A percentile compares a stretch with the other conserved stretches of the same genome.
Conservation (phyloP, 345 rosid genomes). For the Pistacia integerrima region DNA sequence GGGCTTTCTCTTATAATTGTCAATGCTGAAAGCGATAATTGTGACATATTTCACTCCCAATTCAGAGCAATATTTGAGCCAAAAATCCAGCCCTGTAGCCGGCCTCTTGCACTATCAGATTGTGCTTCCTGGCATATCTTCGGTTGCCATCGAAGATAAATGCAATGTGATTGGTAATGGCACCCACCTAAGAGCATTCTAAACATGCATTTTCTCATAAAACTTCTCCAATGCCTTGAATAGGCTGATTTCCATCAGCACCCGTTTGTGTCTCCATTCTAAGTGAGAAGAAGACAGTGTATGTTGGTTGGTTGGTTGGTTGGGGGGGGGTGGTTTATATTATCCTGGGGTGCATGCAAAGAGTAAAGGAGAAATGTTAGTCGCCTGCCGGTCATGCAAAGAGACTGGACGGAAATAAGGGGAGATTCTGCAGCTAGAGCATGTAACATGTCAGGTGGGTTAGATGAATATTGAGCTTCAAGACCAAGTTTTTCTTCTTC, state of each 20-base stretch:
- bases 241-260: slow-evolving; percentile 21
- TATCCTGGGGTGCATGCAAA: background rate
- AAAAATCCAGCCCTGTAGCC: slow-evolving; percentile 68
- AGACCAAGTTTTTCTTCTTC: too few relatives aligned
- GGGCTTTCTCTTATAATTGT: slow-evolving; percentile 61
- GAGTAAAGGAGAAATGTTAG: background rate
- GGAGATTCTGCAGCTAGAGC: background rate
- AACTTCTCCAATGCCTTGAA: slow-evolving; percentile 21
- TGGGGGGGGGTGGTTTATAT: background rate
- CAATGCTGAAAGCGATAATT: slow-evolving; percentile 72
- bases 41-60: slow-evolving; percentile 65
- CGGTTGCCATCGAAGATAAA: slow-evolving; percentile 78
- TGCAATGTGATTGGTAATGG: slow-evolving; percentile 59
- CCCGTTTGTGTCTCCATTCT: slow-evolving; percentile 15
- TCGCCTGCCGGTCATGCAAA: slow-evolving; percentile 23
- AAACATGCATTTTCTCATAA: slow-evolving; percentile 48
- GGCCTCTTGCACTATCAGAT: slow-evolving; percentile 37
- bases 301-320: background rate
- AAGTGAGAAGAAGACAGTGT: background rate
- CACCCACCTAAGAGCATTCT: slow-evolving; percentile 49
- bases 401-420: slow-evolving; percentile 25
- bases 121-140: slow-evolving; percentile 47
- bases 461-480: too few relatives aligned
- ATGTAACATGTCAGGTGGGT: too few relatives aligned
- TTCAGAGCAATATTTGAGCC: slow-evolving; percentile 63